Evolutionary conservation across 176 grass and related monocot genomes (phyloP), one percentile per base, ranked within the genome.

Genomic region (Coix lacrymajobi): DNA sequence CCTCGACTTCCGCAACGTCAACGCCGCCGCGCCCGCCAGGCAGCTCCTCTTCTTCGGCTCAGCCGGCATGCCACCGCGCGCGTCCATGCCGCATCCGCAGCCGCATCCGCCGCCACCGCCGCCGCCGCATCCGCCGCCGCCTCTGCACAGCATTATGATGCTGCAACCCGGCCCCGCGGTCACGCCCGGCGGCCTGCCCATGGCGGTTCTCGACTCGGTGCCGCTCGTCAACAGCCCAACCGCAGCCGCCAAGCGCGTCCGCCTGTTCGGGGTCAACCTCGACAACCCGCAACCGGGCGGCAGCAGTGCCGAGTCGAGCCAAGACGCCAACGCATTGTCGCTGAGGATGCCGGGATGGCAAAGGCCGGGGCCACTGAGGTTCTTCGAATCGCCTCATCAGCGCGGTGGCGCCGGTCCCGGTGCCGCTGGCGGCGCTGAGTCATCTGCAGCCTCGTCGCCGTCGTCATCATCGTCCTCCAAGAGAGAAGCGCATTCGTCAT

Each of bases 231-330:
- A 32, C 29, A 88, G 46, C 72, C 83, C 82, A 14, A 71, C 83
- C 22, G 72, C 91, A 1, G 70, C 89, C 14, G 57, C 87, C 1
- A 99, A 99, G 88, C 91, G 97, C n/a, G 80, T 99, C 71, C 83
- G 97, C 31, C 82, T 99, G 8, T 99, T 99, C 79, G 97, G 97
- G 61, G 97, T 99, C 62, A 91, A 99, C 84, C 89, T 99, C 77
- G 93, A 99, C 77, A 90, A 78, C 76, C 89, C 89, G 0, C 80
- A 95, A 5, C 87, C 26, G 4, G 78, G 85, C 83, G 5, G 26
- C 72, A 19, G 68, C 71, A 10, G 8, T 10, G 60, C 51, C 34
- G 63, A 83, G 69, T 79, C 86, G 60, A 86, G 80, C 48, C 72
- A 90, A 11, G 76, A 87, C 25, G 10, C 76, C 58, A 82, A 88